These are phyloP conservation scores for Cucumis variabilis DNA, from an alignment of 331 rosid species.

Conservation along the genomic window DNA sequence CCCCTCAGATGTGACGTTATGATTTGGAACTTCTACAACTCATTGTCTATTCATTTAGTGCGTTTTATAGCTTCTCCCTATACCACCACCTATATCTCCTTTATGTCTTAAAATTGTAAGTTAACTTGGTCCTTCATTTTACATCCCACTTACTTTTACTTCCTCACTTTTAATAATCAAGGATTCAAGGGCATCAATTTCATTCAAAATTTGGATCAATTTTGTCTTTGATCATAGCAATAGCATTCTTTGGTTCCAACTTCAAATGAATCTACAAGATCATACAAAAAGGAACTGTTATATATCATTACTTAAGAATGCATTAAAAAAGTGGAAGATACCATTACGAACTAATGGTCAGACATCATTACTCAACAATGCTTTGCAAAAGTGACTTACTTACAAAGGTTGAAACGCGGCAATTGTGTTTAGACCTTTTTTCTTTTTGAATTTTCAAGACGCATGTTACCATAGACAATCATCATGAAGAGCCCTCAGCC, in stretches of 20 bases:
- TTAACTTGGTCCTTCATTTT: not conserved
- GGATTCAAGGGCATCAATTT: not conserved
- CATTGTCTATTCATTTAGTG: not conserved
- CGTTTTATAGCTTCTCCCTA: not conserved
- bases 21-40: not conserved
- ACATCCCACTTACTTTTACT: not conserved
- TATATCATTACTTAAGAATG: not conserved
- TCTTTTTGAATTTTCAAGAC: not conserved
- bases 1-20: not conserved
- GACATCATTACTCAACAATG: not conserved
- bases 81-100: not conserved
- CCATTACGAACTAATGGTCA: not conserved
- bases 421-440: not conserved
- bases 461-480: not conserved
- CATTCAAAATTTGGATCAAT: not conserved
- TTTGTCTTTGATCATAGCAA: not conserved
- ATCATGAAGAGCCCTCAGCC: slow-evolving; percentile 31
- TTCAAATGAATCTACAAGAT: not conserved
- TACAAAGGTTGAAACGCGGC: not conserved
- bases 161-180: not conserved
- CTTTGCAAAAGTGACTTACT: not conserved
- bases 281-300: not conserved
- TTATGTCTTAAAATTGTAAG: not conserved
- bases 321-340: not conserved
- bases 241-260: not conserved